phyloP scores from a whole-genome alignment of 345 rosid genomes.

The Populus pruinosa region DNA sequence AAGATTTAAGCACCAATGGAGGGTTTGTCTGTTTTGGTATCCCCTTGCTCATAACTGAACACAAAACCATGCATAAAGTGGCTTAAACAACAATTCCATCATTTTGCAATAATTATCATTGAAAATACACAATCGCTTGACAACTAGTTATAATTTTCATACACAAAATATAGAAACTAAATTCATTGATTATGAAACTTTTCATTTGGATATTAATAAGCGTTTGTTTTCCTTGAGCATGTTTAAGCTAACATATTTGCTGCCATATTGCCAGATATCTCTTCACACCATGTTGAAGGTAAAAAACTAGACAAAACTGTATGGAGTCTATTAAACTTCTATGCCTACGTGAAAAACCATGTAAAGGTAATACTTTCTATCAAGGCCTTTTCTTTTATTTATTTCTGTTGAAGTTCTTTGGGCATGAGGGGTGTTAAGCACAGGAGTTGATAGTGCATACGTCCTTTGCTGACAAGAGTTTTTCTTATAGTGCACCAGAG shows the following conservation, averaged over 20 bases:
- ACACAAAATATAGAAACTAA: background rate
- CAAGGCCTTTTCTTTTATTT: background rate
- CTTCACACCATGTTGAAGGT: conserved; percentile 58
- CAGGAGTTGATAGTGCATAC: background rate
- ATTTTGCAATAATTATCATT: background rate
- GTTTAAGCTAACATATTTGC: conserved; percentile 4
- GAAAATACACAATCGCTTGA: background rate
- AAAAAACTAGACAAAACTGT: conserved; percentile 68
- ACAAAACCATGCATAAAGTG: background rate
- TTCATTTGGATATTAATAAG: background rate
- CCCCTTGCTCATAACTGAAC: conserved; percentile 11
- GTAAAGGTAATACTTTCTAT: conserved; percentile 55
- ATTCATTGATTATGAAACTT: background rate
- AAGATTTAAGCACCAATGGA: conserved; percentile 76
- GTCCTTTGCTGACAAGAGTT: conserved; percentile 17
- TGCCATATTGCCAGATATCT: conserved; percentile 50
- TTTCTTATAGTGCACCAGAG: conserved; percentile 62
- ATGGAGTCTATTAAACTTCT: conserved; percentile 79
- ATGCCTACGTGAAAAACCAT: conserved; percentile 69
- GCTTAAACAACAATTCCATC: background rate
- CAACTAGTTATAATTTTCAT: background rate
- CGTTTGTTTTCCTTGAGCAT: conserved; percentile 3
- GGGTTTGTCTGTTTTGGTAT: conserved; percentile 86
- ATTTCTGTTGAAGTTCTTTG: background rate
- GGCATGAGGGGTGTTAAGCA: background rate